Evolutionary conservation across 352 stramenopile species (phyloP), one percentile per base, ranked within the genome.

Genomic region (Globisporangium polare): DNA sequence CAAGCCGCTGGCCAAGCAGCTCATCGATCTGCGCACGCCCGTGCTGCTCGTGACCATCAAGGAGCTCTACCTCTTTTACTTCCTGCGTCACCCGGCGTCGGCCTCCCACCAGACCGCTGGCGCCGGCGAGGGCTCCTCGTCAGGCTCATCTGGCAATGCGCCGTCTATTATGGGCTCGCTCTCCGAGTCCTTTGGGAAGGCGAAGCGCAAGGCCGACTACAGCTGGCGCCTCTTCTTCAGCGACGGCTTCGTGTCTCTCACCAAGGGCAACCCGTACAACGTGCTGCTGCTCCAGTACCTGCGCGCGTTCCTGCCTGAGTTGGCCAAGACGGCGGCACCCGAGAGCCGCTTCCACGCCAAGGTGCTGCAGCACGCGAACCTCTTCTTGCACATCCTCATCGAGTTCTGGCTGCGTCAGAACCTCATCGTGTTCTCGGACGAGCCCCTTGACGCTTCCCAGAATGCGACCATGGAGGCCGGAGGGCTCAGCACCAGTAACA

Each of bases 391-490:
- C 59, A 84, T 90, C 42, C 58, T 94, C 43, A 93, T 95, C 22
- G 87, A 95, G 60, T 92, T 92, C 53, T 95, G 87, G 87, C 71
- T 95, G 49, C 82, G 80, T n/a, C 87, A 95, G 61, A 95, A 95
- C 62, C 76, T 92, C 53, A 92, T 95, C 53, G 74, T 85, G 59
- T 94, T 92, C 56, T 85, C 83, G 0, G 77, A 92, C 54, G 83
- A 87, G n/a, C 62, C 74, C 3, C 46, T 68, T 7, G 49, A 62
- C 24, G n/a, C 35, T 0, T 41, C 60, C 4, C 49, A 55, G 15
- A 43, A 18, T 43, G 37, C 37, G 4, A 17, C 41, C 17, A 22
- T 46, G 41, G 41, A 46, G 10, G 41, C 41, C 18, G 8, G 24
- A 20, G 39, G 29, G 15, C 26, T 27, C 53, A 20, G 7, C 37